Base-by-base conservation (phyloP, 768 basidiomycete genomes). In the Multifurca ochricompacta region DNA sequence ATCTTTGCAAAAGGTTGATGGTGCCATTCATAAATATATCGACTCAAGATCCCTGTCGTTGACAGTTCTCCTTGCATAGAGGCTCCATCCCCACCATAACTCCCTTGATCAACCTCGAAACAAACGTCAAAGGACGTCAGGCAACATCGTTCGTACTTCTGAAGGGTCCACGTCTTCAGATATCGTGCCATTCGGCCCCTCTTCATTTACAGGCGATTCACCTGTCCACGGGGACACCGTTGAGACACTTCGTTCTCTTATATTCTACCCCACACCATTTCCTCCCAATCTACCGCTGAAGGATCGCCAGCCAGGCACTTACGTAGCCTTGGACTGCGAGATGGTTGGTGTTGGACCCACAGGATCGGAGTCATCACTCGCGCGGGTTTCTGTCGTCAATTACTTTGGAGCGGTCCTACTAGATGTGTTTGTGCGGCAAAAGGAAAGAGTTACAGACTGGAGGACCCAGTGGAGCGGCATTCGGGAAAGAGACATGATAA, bases 321-420 rank as follows among this genome's bases (percentile, higher is more conserved):
- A 87, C 59, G 71, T 96, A 39, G 82, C 91, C 0, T 72, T 99
- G 27, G 95, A 99, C 69, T 98, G 95, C 63, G 95, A 98, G 69
- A 96, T 98, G 92, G 94, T 98, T 10, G 93, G 93, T 4, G 79
- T 95, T n/a, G 92, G 92, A 1, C 75, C 81, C n/a, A 76, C 83
- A 23, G 91, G 90, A 19, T 69, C 69, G 3, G 91, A 95, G 66
- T 91, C 88, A 0, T 84, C 86, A 0, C 77, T 96, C 13, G 94
- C 92, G 1, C 83, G 94, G 30, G 88, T 95, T 59, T 89, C 87
- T 47, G 66, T 96, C 36, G 91, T 97, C 53, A 95, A 97, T 68
- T 95, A 82, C 65, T 73, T 89, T 56, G 95, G 95, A 0, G 81
- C 76, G 1, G 74, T 88, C 25, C 72, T 85, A 37, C 66, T 96